Evolutionary conservation across 257 asterid species (phyloP).

Genomic region (Gentiana straminea): DNA sequence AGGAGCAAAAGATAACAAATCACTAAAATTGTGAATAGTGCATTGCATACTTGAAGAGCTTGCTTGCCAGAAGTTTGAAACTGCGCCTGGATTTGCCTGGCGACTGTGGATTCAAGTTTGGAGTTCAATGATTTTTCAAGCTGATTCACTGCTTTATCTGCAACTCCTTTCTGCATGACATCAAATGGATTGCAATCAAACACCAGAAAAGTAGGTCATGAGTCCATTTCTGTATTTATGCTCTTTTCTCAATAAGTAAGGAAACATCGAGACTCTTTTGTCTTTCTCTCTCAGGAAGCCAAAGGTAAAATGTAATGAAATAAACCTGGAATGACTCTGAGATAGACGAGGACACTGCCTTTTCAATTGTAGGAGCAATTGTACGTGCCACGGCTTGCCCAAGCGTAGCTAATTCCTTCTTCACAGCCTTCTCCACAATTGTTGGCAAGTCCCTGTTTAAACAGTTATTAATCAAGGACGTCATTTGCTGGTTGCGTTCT

Average conservation of each 20-base stretch:
- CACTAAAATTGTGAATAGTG: background rate
- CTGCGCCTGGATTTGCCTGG: slow-evolving; percentile 80
- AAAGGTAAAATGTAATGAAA: no score
- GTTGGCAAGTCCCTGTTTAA: slow-evolving; percentile 76
- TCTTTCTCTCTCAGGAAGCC: no score
- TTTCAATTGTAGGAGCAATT: slow-evolving; percentile 63
- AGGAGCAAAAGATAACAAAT: no score
- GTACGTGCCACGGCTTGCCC: slow-evolving; percentile 79
- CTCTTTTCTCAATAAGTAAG: no score
- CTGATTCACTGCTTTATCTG: slow-evolving; percentile 83
- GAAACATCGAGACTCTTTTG: no score
- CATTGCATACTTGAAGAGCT: slow-evolving; percentile 68
- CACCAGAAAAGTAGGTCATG: no score
- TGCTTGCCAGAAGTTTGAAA: slow-evolving; percentile 96
- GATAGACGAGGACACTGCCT: slow-evolving; percentile 55
- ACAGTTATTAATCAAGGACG: slow-evolving; percentile 46
- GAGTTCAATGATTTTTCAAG: slow-evolving; percentile 78
- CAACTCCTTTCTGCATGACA: slow-evolving; percentile 81
- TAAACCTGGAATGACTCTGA: slow-evolving; percentile 79
- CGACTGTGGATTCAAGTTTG: slow-evolving; percentile 77
- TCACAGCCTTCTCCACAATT: slow-evolving; percentile 63
- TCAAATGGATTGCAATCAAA: slow-evolving; percentile 9
- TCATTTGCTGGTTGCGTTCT: slow-evolving; percentile 57
- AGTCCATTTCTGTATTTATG: no score
- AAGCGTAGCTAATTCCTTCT: slow-evolving; percentile 58